Evolutionary conservation across 257 asterid species (phyloP).

Genomic region (Jacaranda copaia): DNA sequence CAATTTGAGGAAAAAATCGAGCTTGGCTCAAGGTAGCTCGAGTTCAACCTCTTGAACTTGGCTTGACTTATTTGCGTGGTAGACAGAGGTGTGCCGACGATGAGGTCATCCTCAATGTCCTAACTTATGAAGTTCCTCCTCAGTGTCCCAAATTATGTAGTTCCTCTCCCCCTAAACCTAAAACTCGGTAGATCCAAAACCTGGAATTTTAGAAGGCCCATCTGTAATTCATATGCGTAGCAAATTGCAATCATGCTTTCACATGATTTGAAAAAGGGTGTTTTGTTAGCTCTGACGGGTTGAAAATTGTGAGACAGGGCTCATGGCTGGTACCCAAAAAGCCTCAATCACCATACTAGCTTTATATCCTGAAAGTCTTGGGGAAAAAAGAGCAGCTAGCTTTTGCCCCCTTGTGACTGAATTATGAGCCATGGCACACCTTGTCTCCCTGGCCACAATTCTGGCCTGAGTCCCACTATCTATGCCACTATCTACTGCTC

Average conservation of each 20-base stretch:
- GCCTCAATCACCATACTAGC: conserved; percentile 38
- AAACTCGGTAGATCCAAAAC: not conserved
- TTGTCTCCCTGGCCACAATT: conserved; percentile 36
- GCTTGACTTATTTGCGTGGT: no score
- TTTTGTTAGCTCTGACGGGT: not conserved
- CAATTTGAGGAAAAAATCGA: no score
- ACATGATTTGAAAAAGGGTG: conserved; percentile 12
- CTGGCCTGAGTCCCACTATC: conserved; percentile 22
- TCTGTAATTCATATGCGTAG: not conserved
- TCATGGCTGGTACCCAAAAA: conserved; percentile 50
- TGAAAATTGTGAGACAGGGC: conserved; percentile 43
- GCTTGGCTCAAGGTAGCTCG: no score
- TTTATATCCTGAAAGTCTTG: conserved; percentile 42
- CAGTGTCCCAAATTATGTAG: no score
- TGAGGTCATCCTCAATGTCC: no score
- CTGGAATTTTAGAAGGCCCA: not conserved
- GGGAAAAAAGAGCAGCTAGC: conserved; percentile 22
- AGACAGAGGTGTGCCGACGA: no score
- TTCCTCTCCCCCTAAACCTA: no score
- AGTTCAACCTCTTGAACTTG: no score
- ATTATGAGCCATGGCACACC: conserved; percentile 45
- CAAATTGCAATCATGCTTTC: not conserved
- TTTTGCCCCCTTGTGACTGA: conserved; percentile 45
- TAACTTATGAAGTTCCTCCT: no score
- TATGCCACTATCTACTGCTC: not conserved